A percentile compares a stretch with the other conserved stretches of the same genome.
Evolutionary conservation across 805 yeast species (phyloP).

Genomic region (Zygosaccharomyces rouxii): DNA sequence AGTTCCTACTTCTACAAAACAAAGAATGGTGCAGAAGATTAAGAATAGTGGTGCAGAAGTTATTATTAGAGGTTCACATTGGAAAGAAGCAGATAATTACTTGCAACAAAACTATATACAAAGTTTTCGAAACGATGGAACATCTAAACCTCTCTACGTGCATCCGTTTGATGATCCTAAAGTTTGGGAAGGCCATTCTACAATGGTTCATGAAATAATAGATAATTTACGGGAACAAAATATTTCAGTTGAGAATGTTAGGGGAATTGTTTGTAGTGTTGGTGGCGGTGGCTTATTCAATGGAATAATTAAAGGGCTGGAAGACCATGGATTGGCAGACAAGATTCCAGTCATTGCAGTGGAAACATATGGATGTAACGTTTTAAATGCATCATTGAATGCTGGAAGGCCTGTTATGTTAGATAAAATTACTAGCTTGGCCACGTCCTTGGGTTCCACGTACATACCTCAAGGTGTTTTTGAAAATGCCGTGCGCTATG

Average conservation of each 20-base stretch:
- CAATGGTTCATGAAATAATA: constrained; percentile 44
- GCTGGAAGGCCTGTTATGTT: background rate
- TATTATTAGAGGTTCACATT: constrained; percentile 42
- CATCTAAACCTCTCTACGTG: constrained; percentile 42
- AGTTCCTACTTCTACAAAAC: constrained; percentile 49
- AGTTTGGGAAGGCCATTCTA: constrained; percentile 54
- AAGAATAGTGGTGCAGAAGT: constrained; percentile 45
- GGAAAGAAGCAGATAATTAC: constrained; percentile 48
- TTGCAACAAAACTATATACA: constrained; percentile 33
- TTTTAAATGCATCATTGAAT: background rate
- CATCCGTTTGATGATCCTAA: constrained; percentile 51
- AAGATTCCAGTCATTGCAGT: constrained; percentile 40
- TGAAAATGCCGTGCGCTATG: constrained; percentile 39
- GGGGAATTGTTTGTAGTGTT: constrained; percentile 39
- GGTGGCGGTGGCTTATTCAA: constrained; percentile 59
- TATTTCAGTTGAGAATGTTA: constrained; percentile 34
- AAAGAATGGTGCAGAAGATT: constrained; percentile 41
- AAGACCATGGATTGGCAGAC: constrained; percentile 34
- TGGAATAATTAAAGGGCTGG: constrained; percentile 46
- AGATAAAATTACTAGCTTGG: background rate
- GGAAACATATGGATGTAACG: constrained; percentile 60
- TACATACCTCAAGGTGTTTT: constrained; percentile 40
- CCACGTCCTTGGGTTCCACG: background rate
- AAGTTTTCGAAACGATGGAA: constrained; percentile 12
- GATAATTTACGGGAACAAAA: constrained; percentile 33